Percentiles rank a stretch among this genome's conserved stretches.
These are phyloP conservation scores for Penicillium waksmanii DNA, from an alignment of 495 filamentous ascomycete species.

Conservation along the genomic window DNA sequence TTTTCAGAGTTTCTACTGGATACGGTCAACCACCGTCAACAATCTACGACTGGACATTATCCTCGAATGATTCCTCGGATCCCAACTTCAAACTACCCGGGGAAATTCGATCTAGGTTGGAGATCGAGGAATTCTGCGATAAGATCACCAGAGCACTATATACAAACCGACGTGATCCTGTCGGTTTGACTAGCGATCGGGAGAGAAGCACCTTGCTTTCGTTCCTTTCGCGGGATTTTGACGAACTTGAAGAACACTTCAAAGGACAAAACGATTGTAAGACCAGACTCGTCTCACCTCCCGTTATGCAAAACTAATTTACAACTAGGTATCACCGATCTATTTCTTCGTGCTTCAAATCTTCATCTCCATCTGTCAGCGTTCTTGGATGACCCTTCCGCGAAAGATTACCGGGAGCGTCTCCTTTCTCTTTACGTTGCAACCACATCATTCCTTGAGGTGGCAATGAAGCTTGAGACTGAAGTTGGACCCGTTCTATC, in stretches of 20 bases:
- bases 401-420: constrained; percentile 75
- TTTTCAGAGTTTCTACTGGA: constrained; percentile 74
- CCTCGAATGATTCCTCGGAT: constrained; percentile 63
- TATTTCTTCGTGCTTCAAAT: constrained; percentile 78
- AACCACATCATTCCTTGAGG: constrained; percentile 73
- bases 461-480: constrained; percentile 64
- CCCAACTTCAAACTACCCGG: constrained; percentile 67
- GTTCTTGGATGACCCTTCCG: constrained; percentile 82
- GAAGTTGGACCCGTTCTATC: constrained; percentile 56
- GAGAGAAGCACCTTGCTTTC: constrained; percentile 69
- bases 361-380: constrained; percentile 84
- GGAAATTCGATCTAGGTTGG: constrained; percentile 68
- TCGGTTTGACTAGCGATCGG: constrained; percentile 71
- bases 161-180: constrained; percentile 74
- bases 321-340: constrained; percentile 61
- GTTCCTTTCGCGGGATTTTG: constrained; percentile 55
- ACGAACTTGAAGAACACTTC: constrained; percentile 53
- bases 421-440: constrained; percentile 78
- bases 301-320: constrained; percentile 22
- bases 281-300: constrained; percentile 1
- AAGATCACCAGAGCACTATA: constrained; percentile 87
- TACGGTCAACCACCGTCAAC: constrained; percentile 91
- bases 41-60: constrained; percentile 84
- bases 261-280: constrained; percentile 50
- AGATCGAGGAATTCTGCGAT: constrained; percentile 83